phyloP scores from a whole-genome alignment of 2,329 filamentous ascomycete genomes.

The Colletotrichum echinochloae region DNA sequence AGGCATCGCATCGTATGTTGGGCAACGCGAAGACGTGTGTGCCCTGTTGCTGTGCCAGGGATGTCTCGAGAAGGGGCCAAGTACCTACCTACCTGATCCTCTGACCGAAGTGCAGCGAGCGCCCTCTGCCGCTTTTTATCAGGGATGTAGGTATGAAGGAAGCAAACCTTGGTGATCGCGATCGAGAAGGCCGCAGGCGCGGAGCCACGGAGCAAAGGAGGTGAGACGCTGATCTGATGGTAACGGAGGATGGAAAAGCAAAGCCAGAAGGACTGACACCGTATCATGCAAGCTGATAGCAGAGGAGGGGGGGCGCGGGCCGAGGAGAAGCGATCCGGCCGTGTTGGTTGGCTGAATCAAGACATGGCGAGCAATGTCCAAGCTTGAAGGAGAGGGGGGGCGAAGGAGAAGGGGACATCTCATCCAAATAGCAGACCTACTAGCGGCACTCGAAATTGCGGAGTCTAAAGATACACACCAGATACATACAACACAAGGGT shows the following conservation, averaged over 20 bases:
- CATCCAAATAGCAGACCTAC: not conserved
- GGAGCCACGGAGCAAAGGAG: not conserved
- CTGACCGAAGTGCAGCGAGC: not conserved
- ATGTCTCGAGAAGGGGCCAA: not conserved
- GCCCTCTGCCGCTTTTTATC: not conserved
- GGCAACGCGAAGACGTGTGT: not conserved
- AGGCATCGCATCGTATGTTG: not conserved
- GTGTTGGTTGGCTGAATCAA: constrained; percentile 24
- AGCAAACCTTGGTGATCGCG: not conserved
- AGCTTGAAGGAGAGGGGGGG: constrained; percentile 13
- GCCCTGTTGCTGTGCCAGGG: not conserved
- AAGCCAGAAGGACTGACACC: constrained; percentile 32
- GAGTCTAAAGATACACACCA: not conserved
- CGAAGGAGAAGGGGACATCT: not conserved
- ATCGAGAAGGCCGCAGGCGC: not conserved
- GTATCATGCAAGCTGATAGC: constrained; percentile 34
- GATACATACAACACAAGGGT: not conserved
- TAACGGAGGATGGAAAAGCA: constrained; percentile 22
- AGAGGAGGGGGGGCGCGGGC: not conserved
- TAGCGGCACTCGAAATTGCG: not conserved
- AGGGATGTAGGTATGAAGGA: not conserved
- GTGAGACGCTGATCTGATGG: constrained; percentile 12
- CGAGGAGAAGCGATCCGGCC: constrained; percentile 10
- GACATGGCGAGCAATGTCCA: not conserved
- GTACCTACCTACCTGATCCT: not conserved